These are phyloP conservation scores for Termitomyces titanicus DNA, from an alignment of 768 basidiomycete species.

Conservation along the genomic window DNA sequence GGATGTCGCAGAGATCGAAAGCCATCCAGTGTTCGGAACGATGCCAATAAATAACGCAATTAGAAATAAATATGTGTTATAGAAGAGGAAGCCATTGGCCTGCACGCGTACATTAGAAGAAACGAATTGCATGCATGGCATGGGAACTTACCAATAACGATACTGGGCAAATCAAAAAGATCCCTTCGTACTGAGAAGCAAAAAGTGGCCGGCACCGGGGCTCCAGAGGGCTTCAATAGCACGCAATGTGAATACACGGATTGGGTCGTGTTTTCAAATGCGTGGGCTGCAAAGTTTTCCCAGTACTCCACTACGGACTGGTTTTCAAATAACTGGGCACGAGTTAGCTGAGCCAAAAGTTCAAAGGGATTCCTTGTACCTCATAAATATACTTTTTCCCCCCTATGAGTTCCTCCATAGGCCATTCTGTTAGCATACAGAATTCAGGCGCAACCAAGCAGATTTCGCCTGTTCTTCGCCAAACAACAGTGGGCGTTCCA, in stretches of 20 bases:
- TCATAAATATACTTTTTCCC: slow-evolving; percentile 65
- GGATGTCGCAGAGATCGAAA: background rate
- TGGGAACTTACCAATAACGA: slow-evolving; percentile 69
- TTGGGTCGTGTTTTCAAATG: slow-evolving; percentile 96
- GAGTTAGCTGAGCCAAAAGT: slow-evolving; percentile 6
- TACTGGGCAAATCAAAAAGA: slow-evolving; percentile 84
- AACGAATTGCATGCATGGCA: background rate
- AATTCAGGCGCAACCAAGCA: slow-evolving; percentile 97
- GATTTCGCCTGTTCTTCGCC: slow-evolving; percentile 97
- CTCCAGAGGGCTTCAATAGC: slow-evolving; percentile 78
- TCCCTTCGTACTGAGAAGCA: slow-evolving; percentile 96
- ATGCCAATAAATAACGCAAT: slow-evolving; percentile 13
- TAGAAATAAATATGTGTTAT: slow-evolving; percentile 29
- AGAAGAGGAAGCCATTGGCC: slow-evolving; percentile 88
- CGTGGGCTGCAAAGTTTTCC: slow-evolving; percentile 96
- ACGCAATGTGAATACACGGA: slow-evolving; percentile 93
- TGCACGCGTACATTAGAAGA: slow-evolving; percentile 24
- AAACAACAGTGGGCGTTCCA: slow-evolving; percentile 95
- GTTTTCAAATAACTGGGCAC: slow-evolving; percentile 81
- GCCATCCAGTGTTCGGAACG: slow-evolving; percentile 1
- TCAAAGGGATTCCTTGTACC: slow-evolving; percentile 26
- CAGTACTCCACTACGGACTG: slow-evolving; percentile 94
- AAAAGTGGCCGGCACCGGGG: slow-evolving; percentile 87
- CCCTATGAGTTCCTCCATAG: slow-evolving; percentile 72
- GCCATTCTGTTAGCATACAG: slow-evolving; percentile 90